Conservation (phyloP, 1,284 basidiomycete species). For the Erythrobasidium hasegawianum region DNA sequence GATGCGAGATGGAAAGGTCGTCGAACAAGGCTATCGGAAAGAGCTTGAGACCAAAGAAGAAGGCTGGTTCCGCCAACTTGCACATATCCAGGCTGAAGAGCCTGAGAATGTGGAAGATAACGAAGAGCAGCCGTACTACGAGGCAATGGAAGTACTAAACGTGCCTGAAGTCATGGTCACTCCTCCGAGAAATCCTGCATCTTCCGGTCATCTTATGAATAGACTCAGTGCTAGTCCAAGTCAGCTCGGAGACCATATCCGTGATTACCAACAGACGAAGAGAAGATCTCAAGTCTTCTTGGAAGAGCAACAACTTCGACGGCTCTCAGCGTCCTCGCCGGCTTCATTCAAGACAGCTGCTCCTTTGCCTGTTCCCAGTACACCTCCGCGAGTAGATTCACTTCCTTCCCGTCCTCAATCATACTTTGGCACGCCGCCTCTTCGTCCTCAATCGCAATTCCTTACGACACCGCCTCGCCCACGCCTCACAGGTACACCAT, state of each 20-base stretch:
- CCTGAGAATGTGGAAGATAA: conserved; percentile 52
- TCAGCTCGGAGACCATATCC: conserved; percentile 7
- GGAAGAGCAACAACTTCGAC: conserved; percentile 23
- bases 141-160: conserved; percentile 12
- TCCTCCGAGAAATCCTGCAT: conserved; percentile 7
- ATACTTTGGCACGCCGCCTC: not conserved
- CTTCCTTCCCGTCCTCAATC: not conserved
- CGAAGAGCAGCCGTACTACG: conserved; percentile 7
- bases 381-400: not conserved
- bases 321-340: conserved; percentile 7
- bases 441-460: not conserved
- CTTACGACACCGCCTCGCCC: no score
- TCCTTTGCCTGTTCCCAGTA: not conserved
- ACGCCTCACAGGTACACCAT: not conserved
- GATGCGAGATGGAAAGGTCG: conserved; percentile 73
- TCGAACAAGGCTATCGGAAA: conserved; percentile 78
- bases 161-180: conserved; percentile 14
- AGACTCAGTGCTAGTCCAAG: conserved; percentile 20
- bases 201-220: not conserved
- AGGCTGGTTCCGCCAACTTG: conserved; percentile 51
- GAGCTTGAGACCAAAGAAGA: conserved; percentile 61
- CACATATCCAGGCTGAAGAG: conserved; percentile 57
- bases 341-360: not conserved
- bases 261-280: conserved; percentile 19
- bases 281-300: conserved; percentile 16